Evolutionary conservation across 306 rosid species (phyloP).

Genomic region (Lablab purpureus): DNA sequence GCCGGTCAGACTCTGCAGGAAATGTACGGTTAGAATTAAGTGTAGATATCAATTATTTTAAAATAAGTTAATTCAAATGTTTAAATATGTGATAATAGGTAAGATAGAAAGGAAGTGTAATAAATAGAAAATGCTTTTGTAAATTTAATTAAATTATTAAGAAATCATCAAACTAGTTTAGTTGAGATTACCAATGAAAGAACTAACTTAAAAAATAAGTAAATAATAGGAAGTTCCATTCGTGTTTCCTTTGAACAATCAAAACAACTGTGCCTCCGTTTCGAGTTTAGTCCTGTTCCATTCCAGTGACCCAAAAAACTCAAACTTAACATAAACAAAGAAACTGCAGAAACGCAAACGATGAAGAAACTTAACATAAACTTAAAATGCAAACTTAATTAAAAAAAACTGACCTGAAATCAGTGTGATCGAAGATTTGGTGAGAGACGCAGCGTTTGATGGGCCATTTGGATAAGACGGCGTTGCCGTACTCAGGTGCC

Average conservation of each 20-base stretch:
- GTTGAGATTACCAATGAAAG: background rate
- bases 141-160: background rate
- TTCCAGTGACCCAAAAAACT: background rate
- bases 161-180: too few species aligned
- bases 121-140: background rate
- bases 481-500: slow-evolving; percentile 98
- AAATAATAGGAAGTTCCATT: background rate
- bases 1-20: background rate
- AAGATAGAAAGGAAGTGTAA: background rate
- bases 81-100: background rate
- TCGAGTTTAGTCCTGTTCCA: background rate
- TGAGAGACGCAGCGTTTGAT: slow-evolving; percentile 70
- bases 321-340: background rate
- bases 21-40: background rate
- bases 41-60: background rate
- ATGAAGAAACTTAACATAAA: background rate
- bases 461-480: slow-evolving; percentile 92
- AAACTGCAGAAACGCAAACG: background rate
- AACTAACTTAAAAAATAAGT: background rate
- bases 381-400: background rate
- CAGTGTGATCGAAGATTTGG: slow-evolving; percentile 79
- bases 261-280: background rate
- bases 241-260: background rate
- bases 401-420: slow-evolving; percentile 64
- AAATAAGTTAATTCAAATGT: background rate